These are phyloP conservation scores for Exophiala lecanii-corni DNA, from an alignment of 2,329 filamentous ascomycete genomes.

Conservation along the genomic window DNA sequence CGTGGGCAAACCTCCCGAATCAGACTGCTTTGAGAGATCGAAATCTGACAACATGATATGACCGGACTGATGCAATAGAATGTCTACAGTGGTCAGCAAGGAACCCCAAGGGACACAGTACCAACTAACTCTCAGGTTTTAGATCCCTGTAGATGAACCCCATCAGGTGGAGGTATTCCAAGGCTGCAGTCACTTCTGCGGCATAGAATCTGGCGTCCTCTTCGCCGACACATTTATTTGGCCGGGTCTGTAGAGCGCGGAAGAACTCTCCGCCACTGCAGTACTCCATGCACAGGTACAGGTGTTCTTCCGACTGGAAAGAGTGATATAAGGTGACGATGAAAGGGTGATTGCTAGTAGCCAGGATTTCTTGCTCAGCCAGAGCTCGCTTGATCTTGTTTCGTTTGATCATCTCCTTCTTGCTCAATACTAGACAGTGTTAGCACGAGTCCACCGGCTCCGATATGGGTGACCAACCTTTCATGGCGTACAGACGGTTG, in stretches of 20 bases:
- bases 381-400: slow-evolving; percentile 99
- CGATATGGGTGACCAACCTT: slow-evolving; percentile 58
- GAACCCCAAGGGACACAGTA: not conserved
- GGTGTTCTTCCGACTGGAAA: slow-evolving; percentile 96
- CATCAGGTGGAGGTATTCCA: slow-evolving; percentile 98
- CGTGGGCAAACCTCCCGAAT: slow-evolving; percentile 88
- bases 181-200: slow-evolving; percentile 89
- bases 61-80: slow-evolving; percentile 95
- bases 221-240: slow-evolving; percentile 94
- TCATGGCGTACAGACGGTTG: slow-evolving; percentile 93
- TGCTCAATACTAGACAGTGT: slow-evolving; percentile 73
- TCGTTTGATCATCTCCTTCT: slow-evolving; percentile 99
- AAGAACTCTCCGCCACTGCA: slow-evolving; percentile 99
- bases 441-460: slow-evolving; percentile 36
- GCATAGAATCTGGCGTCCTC: slow-evolving; percentile 97
- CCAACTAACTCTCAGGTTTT: slow-evolving; percentile 83
- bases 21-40: slow-evolving; percentile 95
- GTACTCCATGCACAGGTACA: slow-evolving; percentile 99
- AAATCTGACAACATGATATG: slow-evolving; percentile 99
- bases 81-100: slow-evolving; percentile 61
- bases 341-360: slow-evolving; percentile 97
- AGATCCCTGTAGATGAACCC: slow-evolving; percentile 98
- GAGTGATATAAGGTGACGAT: slow-evolving; percentile 98
- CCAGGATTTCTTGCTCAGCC: slow-evolving; percentile 95
- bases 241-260: slow-evolving; percentile 87